Evolutionary conservation across 495 filamentous ascomycete species (phyloP), one percentile per base, ranked within the genome.

Genomic region (Trichoderma reesei): DNA sequence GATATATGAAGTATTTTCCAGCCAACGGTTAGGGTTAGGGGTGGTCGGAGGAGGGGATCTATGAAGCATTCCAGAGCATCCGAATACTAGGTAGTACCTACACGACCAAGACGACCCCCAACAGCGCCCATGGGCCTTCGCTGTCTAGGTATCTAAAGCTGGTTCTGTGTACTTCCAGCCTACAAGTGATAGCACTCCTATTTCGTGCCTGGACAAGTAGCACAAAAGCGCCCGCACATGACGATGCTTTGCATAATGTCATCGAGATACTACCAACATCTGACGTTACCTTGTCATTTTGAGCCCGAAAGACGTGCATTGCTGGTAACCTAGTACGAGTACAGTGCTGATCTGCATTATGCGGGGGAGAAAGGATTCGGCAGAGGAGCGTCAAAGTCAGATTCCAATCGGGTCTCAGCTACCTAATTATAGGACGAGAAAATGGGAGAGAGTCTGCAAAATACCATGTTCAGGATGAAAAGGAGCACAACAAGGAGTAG

Each of bases 1-100:
- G 61, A n/a, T 62, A 62, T 16, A 62, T 62, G 61, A 44, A 56
- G 9, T 56, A 56, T 34, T 56, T 56, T 9, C 26, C 26, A 26
- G 3, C 13, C 51, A 11, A 33, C 14, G 34, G 26, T 14, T 34
- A 33, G 20, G 34, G n/a, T n/a, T 33, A 34, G 26, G 2, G 9
- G 11, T 13, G 9, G 26, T 48, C 44, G 16, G 44, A 26, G 1
- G 26, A 26, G 18, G 51, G 31, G 26, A 6, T 39, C 6, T 11
- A 39, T 39, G 31, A 33, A 34, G 51, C 51, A 56, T 56, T 56
- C 51, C 51, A 13, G 14, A 34, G 26, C 51, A 9, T 34, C 51
- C 34, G 34, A 34, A 36, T 56, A n/a, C n/a, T n/a, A n/a, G n/a
- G n/a, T n/a, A 34, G 26, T 26, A 26, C 26, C n/a, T n/a, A n/a